Evolutionary conservation across 495 filamentous ascomycete species (phyloP), one percentile per base, ranked within the genome.

Genomic region (Penicillium soppii): DNA sequence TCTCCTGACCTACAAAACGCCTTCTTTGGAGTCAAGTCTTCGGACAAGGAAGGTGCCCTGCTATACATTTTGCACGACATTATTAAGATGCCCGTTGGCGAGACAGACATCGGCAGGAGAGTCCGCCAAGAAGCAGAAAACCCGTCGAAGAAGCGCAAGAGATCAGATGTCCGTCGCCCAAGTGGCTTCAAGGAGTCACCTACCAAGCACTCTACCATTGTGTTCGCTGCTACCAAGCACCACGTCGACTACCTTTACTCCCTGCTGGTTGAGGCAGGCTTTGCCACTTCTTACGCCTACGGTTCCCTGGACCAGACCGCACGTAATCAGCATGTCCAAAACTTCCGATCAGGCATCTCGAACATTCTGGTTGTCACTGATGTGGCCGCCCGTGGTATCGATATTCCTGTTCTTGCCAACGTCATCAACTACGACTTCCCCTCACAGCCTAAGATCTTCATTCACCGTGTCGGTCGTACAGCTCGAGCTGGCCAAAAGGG

Each of bases 381-480:
- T 67, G 91, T 99, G 26, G 94, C 95, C 10, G 94, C 94, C 9
- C 80, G 94, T 74, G 94, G 94, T 79, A 95, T 99, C 52, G 94
- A 99, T 84, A 96, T 97, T 54, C 94, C 94, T 0, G 77, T 95
- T 26, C 82, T 99, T 9, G 91, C 90, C 33, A 97, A 99, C 63
- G 94, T 97, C 43, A 94, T 99, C 73, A 97, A 99, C 74, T 99
- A 95, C 74, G 91, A 97, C 55, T 97, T 99, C 61, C 94, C 94
- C 3, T 86, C 92, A 5, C 92, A 97, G 59, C 91, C 94, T 20
- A 99, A 99, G 68, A 83, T 97, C 15, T 97, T 92, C 58, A 86
- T 99, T 50, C 94, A 99, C 68, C 87, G 94, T 59, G 95, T 99
- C 22, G 94, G 94, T 54, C 83, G 94, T 65, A 97, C 94, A 10